Evolutionary conservation across 2,329 filamentous ascomycete species (phyloP).

Genomic region (Pseudopithomyces maydicus): DNA sequence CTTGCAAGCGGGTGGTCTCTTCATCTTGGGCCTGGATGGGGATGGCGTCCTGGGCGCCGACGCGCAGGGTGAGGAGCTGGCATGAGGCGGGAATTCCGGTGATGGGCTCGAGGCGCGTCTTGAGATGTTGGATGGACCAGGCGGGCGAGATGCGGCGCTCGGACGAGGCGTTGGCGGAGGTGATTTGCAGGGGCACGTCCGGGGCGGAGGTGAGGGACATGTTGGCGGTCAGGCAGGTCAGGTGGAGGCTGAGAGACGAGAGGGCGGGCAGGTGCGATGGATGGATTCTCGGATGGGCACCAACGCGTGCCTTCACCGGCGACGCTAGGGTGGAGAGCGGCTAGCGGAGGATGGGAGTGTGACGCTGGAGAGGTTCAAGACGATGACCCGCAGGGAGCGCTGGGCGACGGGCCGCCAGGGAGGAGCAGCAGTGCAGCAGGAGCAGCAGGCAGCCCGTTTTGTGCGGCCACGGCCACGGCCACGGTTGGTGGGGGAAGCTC

Average conservation of each 20-base stretch:
- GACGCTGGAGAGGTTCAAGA: too few species aligned
- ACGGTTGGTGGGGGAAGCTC: too few species aligned
- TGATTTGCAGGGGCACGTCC: slow-evolving; percentile 76
- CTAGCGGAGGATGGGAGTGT: neutral
- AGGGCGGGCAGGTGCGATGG: neutral
- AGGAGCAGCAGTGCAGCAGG: neutral
- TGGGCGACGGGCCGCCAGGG: neutral
- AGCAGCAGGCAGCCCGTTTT: neutral
- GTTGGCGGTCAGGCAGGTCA: slow-evolving; percentile 3
- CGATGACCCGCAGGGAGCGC: neutral
- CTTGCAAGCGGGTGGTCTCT: slow-evolving; percentile 67
- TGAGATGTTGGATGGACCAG: slow-evolving; percentile 86
- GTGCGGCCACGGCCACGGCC: neutral
- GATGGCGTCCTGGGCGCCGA: slow-evolving; percentile 65
- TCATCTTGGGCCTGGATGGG: slow-evolving; percentile 74
- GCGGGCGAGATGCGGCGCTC: slow-evolving; percentile 91
- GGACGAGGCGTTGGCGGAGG: slow-evolving; percentile 76
- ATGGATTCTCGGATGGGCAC: slow-evolving; percentile 1
- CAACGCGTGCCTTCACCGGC: slow-evolving; percentile 5
- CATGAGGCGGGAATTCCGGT: slow-evolving; percentile 84
- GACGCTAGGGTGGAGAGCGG: neutral
- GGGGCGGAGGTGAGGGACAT: slow-evolving; percentile 57
- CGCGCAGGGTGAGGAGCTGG: slow-evolving; percentile 76
- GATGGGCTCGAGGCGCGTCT: slow-evolving; percentile 86
- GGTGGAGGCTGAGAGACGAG: neutral